Evolutionary conservation across 495 filamentous ascomycete species (phyloP).

Genomic region (Aspergillus coremiiformis): DNA sequence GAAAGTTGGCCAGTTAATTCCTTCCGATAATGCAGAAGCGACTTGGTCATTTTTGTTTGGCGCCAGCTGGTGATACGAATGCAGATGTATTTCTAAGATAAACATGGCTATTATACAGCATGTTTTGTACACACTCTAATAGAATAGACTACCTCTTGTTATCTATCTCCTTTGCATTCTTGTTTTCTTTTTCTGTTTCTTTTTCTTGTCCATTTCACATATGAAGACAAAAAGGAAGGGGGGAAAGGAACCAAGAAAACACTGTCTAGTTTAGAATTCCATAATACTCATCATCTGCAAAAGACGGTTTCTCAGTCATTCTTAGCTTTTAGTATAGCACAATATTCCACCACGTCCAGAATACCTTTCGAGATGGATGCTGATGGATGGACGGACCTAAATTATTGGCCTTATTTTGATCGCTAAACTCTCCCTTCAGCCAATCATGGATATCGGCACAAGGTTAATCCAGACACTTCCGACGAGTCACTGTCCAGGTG

Average conservation of each 20-base stretch:
- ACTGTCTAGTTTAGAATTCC: not conserved
- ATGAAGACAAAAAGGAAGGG: too few relatives aligned
- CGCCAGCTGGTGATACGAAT: slow-evolving; percentile 17
- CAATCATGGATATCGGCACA: not conserved
- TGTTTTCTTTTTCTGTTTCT: not conserved
- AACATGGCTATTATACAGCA: not conserved
- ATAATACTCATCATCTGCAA: too few relatives aligned
- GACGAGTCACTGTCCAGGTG: not conserved
- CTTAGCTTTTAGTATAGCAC: too few relatives aligned
- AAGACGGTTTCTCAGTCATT: too few relatives aligned
- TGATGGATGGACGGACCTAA: too few relatives aligned
- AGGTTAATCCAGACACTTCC: not conserved
- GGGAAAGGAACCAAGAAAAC: too few relatives aligned
- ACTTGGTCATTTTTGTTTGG: slow-evolving; percentile 18
- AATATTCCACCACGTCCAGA: too few relatives aligned
- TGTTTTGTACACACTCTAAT: too few relatives aligned
- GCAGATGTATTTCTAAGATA: not conserved
- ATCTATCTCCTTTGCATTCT: not conserved
- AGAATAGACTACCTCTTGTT: too few relatives aligned
- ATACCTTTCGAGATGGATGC: too few relatives aligned
- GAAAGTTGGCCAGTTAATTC: not conserved
- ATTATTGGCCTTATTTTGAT: too few relatives aligned
- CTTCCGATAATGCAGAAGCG: not conserved
- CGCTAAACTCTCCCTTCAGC: not conserved
- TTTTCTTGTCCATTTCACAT: too few relatives aligned